Evolutionary conservation across 2,329 filamentous ascomycete species (phyloP).

Genomic region (Metarhizium brunneum): DNA sequence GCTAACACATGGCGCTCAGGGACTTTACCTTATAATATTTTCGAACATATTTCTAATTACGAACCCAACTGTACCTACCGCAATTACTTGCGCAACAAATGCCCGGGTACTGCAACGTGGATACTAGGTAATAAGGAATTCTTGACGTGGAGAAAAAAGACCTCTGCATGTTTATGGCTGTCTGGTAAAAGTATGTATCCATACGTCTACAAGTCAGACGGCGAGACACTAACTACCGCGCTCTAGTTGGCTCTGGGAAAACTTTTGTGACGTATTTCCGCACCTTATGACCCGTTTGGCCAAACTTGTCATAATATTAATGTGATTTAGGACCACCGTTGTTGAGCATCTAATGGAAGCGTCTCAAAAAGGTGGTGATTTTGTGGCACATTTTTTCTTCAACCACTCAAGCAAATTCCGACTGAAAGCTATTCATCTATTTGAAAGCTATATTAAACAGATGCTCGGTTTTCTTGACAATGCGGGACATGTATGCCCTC

Average conservation of each 20-base stretch:
- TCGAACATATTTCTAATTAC: not conserved
- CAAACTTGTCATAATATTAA: not conserved
- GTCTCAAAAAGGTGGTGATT: not conserved
- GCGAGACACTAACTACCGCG: not conserved
- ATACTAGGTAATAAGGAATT: not conserved
- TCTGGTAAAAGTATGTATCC: not conserved
- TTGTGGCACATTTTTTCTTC: conserved; percentile 1
- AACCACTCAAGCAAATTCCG: not conserved
- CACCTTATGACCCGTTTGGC: not conserved
- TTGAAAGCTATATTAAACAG: not conserved
- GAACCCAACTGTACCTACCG: not conserved
- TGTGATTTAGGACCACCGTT: not conserved
- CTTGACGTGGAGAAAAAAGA: not conserved
- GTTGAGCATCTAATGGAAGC: not conserved
- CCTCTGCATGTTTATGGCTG: not conserved
- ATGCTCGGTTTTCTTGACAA: not conserved
- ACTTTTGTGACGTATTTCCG: not conserved
- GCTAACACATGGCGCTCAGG: not conserved
- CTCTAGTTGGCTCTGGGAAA: not conserved
- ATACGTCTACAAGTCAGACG: not conserved
- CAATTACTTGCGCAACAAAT: not conserved
- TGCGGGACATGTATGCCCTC: not conserved
- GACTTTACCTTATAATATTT: not conserved
- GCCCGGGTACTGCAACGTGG: not conserved
- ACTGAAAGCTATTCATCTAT: not conserved